Conservation (phyloP, 305 asterid species). For the Fraxinus latifolia region DNA sequence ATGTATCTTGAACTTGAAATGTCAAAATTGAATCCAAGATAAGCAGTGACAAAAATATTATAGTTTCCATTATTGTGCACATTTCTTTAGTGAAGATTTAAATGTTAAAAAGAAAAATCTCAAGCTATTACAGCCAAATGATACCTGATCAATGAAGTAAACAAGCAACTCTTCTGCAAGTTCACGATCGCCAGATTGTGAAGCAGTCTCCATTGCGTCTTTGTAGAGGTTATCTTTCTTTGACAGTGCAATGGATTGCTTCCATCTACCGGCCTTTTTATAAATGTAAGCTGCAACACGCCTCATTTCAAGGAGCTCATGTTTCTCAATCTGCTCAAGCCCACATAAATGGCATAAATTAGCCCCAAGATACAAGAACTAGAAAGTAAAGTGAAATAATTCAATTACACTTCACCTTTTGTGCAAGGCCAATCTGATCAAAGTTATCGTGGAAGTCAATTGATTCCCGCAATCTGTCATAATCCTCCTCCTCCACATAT, state of each 20-base stretch:
- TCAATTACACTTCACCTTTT: constrained; percentile 60
- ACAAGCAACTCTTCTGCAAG: constrained; percentile 98
- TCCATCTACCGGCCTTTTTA: constrained; percentile 99
- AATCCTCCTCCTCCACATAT: constrained; percentile 98
- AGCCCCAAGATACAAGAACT: neutral
- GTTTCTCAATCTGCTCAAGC: constrained; percentile 85
- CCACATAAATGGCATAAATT: constrained; percentile 6
- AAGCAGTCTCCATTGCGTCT: constrained; percentile 99
- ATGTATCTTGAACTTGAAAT: neutral
- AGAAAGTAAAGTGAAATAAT: neutral
- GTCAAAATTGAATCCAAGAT: neutral
- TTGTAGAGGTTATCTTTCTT: constrained; percentile 93
- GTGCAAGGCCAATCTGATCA: constrained; percentile 98
- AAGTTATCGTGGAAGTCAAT: constrained; percentile 89
- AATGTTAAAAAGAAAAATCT: neutral
- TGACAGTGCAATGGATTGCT: constrained; percentile 90
- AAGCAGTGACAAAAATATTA: neutral
- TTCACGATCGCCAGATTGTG: constrained; percentile 99
- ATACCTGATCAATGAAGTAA: constrained; percentile 91
- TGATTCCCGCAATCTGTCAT: constrained; percentile 92
- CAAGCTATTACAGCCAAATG: constrained; percentile 8
- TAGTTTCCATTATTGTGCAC: neutral
- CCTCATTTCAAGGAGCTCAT: constrained; percentile 99
- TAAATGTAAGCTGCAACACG: constrained; percentile 98
- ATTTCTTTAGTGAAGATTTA: neutral